Conservation (phyloP, 345 rosid species). For the Xanthoceras sorbifolium region DNA sequence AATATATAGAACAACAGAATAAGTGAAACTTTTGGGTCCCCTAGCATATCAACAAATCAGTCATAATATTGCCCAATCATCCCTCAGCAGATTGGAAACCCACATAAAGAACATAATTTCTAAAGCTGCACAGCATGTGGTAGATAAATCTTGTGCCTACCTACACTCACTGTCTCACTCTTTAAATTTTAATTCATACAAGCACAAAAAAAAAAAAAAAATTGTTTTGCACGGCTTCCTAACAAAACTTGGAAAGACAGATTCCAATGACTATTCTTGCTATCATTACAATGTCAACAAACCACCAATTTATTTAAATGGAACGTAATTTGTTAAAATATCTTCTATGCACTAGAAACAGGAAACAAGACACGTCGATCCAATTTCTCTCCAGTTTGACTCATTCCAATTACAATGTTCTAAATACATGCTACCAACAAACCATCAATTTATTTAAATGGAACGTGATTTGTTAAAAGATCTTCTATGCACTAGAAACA, state of each 20-base stretch:
- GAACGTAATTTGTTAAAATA: background rate
- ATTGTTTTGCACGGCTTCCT: background rate
- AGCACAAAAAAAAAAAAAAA: too few relatives aligned
- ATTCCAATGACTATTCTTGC: background rate
- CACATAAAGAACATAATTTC: background rate
- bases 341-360: background rate
- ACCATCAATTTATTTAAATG: background rate
- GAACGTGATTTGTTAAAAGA: background rate
- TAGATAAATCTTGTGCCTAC: background rate
- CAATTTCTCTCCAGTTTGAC: background rate
- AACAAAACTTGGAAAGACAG: background rate
- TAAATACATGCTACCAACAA: background rate
- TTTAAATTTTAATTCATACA: background rate
- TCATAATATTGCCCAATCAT: background rate
- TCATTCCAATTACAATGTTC: background rate
- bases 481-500: background rate
- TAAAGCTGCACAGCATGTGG: background rate
- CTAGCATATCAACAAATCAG: background rate
- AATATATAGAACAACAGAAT: background rate
- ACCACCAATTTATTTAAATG: background rate
- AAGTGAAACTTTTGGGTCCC: background rate
- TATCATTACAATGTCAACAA: background rate
- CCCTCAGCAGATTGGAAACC: background rate
- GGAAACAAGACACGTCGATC: background rate
- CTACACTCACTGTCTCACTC: background rate